Evolutionary conservation across 2,329 filamentous ascomycete genomes (phyloP).

Genomic region (Penicillium sp.): DNA sequence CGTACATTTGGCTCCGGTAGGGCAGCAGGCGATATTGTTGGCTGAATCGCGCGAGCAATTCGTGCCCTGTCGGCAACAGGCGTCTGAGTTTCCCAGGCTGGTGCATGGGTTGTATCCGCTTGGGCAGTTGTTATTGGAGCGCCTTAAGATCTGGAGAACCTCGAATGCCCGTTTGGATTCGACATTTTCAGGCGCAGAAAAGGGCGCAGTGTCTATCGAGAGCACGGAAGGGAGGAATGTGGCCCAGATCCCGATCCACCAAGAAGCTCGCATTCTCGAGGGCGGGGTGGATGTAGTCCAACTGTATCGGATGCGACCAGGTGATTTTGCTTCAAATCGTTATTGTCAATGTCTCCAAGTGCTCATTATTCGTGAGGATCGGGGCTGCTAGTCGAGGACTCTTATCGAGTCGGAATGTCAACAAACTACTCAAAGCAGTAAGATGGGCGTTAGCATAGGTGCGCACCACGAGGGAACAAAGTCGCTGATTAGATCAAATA

Average conservation of each 20-base stretch:
- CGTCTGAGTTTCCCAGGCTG: slow-evolving; percentile 47
- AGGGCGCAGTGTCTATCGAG: slow-evolving; percentile 29
- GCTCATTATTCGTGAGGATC: slow-evolving; percentile 8
- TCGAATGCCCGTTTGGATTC: slow-evolving; percentile 26
- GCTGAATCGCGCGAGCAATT: slow-evolving; percentile 54
- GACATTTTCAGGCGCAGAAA: slow-evolving; percentile 24
- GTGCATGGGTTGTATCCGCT: slow-evolving; percentile 50
- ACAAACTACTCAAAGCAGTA: slow-evolving; percentile 34
- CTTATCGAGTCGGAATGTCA: slow-evolving; percentile 21
- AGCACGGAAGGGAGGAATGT: slow-evolving; percentile 30
- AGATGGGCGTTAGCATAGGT: slow-evolving; percentile 12
- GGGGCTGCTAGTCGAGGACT: slow-evolving; percentile 7
- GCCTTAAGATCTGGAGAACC: slow-evolving; percentile 30
- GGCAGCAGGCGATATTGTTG: slow-evolving; percentile 59
- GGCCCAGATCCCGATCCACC: slow-evolving; percentile 31
- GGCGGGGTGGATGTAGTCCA: slow-evolving; percentile 1
- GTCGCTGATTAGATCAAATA: neutral
- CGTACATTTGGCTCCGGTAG: slow-evolving; percentile 53
- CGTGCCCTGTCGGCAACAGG: slow-evolving; percentile 53
- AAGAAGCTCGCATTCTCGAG: slow-evolving; percentile 32
- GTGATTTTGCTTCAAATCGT: neutral
- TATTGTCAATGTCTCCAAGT: slow-evolving; percentile 1
- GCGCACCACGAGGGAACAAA: neutral
- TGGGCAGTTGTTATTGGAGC: slow-evolving; percentile 44
- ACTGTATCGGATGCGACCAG: slow-evolving; percentile 1